Evolutionary conservation across 768 basidiomycete genomes (phyloP), one percentile per base, ranked within the genome.

Genomic region (Podaxis carcinomalis): DNA sequence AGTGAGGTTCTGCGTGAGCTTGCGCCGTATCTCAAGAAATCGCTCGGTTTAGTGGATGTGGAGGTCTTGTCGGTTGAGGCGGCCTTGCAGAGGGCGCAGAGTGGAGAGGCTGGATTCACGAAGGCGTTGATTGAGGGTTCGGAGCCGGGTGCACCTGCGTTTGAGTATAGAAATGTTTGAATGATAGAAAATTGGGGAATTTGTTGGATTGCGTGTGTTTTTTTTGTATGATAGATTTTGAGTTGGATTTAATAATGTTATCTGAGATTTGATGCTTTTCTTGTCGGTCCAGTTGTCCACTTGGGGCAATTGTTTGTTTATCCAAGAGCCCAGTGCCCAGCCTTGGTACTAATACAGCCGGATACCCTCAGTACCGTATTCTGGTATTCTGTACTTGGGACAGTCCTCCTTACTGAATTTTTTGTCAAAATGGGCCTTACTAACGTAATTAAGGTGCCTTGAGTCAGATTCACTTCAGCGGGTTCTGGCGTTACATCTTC

Each of bases 111-210:
- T 1, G 89, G 89, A 0, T 92, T 84, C 71, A 85, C 82, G 14
- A 80, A 81, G 68, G 76, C 70, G 60, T 88, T 93, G 65, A 86
- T 95, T 47, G 93, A 94, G 60, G 76, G 77, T n/a, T 90, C 93
- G 10, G 93, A 95, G 75, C 95, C 95, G 36, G 93, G 91, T 9
- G 81, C 77, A 37, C 95, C 95, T 50, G 88, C 87, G 3, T 90
- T 95, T 68, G 89, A 94, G 69, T 96, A 94, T 73, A 85, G 86
- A 70, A 97, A 96, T 73, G 85, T 89, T 14, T 76, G 74, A 59
- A 23, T 21, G 40, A 0, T 35, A 4, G 25, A 32, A 2, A 32
- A 7, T 32, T 0, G 32, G 32, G 32, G 32, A 32, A 32, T 32
- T 32, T 32, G 7, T 32, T 32, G 32, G 7, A 28, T 28, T 28